Evolutionary conservation across 2,329 filamentous ascomycete genomes (phyloP).

Genomic region (Aureobasidium sp.): DNA sequence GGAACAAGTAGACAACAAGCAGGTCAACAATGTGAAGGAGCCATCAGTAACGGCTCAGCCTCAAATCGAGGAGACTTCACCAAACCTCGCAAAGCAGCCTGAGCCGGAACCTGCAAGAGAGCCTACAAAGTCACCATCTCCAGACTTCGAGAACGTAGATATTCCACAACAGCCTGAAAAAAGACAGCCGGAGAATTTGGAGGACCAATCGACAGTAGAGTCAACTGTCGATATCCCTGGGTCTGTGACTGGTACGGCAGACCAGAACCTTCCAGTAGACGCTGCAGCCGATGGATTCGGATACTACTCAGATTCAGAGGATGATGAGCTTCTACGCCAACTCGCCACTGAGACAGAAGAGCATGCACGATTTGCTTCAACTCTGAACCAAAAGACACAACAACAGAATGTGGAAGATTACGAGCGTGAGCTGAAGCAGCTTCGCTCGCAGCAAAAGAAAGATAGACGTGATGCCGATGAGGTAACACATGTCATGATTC

Average conservation of each 20-base stretch:
- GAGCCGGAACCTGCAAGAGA: constrained; percentile 15
- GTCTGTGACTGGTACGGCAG: constrained; percentile 13
- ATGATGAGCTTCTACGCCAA: constrained; percentile 78
- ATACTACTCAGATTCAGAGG: constrained; percentile 71
- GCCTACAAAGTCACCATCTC: constrained; percentile 17
- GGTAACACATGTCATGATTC: constrained; percentile 91
- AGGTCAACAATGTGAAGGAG: background rate
- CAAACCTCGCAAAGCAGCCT: constrained; percentile 1
- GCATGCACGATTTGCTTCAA: constrained; percentile 83
- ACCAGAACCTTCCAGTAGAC: constrained; percentile 18
- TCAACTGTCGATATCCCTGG: background rate
- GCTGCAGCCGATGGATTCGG: constrained; percentile 31
- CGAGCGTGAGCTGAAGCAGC: constrained; percentile 74
- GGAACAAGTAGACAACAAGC: constrained; percentile 44
- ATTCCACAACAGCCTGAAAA: constrained; percentile 20
- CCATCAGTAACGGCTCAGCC: background rate
- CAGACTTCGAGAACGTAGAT: constrained; percentile 44
- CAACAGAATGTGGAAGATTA: constrained; percentile 68
- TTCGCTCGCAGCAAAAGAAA: constrained; percentile 89
- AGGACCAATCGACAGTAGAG: background rate
- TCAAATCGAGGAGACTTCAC: constrained; percentile 14
- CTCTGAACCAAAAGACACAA: constrained; percentile 70
- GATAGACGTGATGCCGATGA: constrained; percentile 94
- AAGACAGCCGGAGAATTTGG: background rate
- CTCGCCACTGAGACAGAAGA: constrained; percentile 88